phyloP scores from a whole-genome alignment of 2,329 filamentous ascomycete species.

The Neonectria punicea region DNA sequence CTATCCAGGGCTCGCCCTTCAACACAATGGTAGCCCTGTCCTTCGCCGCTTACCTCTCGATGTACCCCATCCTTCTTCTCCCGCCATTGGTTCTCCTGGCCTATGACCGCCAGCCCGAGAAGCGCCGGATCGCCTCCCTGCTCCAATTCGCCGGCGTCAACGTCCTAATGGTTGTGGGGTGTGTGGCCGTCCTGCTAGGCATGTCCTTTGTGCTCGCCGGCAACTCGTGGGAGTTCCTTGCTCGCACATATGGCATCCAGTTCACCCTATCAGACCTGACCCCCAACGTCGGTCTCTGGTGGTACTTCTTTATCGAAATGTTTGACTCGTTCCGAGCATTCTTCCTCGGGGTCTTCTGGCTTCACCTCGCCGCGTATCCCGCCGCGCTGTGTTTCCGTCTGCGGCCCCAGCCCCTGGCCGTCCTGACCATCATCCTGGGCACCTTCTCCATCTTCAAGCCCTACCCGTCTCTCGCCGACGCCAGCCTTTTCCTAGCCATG shows the following conservation, averaged over 20 bases:
- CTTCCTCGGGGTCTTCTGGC: constrained; percentile 98
- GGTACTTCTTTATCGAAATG: constrained; percentile 99
- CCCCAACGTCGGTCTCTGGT: constrained; percentile 96
- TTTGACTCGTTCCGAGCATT: constrained; percentile 98
- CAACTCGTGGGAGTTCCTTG: constrained; percentile 86
- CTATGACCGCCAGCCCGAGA: constrained; percentile 70
- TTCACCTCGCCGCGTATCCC: constrained; percentile 91
- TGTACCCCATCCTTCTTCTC: constrained; percentile 90
- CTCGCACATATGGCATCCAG: constrained; percentile 92
- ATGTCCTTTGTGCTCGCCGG: constrained; percentile 79
- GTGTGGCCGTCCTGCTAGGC: constrained; percentile 70
- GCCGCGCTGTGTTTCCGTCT: constrained; percentile 86
- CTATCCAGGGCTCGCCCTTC: constrained; percentile 76
- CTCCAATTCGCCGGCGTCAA: constrained; percentile 65
- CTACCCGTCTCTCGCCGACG: constrained; percentile 92
- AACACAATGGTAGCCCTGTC: constrained; percentile 86
- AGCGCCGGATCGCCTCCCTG: constrained; percentile 49
- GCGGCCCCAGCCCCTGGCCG: constrained; percentile 85
- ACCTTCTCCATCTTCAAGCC: constrained; percentile 97
- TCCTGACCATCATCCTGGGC: constrained; percentile 84
- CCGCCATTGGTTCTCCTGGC: constrained; percentile 84
- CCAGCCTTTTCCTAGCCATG: constrained; percentile 84
- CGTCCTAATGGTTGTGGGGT: constrained; percentile 62
- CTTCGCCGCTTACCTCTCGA: constrained; percentile 88
- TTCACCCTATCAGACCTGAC: constrained; percentile 91